Base-by-base conservation (phyloP, 495 filamentous ascomycete species). In the Endocarpon pusillum region DNA sequence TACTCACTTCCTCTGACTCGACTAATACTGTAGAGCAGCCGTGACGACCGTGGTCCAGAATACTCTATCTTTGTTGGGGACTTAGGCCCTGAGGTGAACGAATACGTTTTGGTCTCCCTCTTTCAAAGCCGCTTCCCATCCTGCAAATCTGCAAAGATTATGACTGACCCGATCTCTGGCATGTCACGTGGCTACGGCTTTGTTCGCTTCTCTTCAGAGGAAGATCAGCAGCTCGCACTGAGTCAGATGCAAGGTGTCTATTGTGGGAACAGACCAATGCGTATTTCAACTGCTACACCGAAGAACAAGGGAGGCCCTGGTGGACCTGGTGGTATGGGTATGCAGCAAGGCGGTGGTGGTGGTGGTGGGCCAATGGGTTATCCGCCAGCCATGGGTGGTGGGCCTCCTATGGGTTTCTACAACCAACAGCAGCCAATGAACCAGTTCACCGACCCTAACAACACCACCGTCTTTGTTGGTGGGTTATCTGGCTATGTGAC, bases 381-480 rank as follows among this genome's bases (percentile, higher is more conserved):
- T 48, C 67, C 66, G 52, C 57, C 59, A 36, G 76, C 78, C 42
- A 48, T 54, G 9, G 83, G 83, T 78, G 75, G 77, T 43, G 77
- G 68, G 41, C 80, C 80, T 38, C 78, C 77, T 12, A 75, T 85
- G 61, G 74, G 71, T 33, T 85, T 76, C 63, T 87, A 83, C 53
- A 80, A 78, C 37, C 70, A 75, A 39, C 75, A 76, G 35, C 85
- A 93, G 60, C 85, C 85, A 11, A 99, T 99, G 89, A 99, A 99
- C 58, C 89, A 99, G 59, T 99, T 99, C 62, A 99, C 89, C 21
- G 89, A 99, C 47, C 89, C 89, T n/a, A 99, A 99, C 69, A 99
- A 99, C 65, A 99, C 89, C 30, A 99, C 89, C 17, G 89, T 99
- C 40, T 99, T 99, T 48, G 89, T 99, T 39, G 89, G 89, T 45